phyloP scores from a whole-genome alignment of 805 yeast genomes.

The Metschnikowia matae region DNA sequence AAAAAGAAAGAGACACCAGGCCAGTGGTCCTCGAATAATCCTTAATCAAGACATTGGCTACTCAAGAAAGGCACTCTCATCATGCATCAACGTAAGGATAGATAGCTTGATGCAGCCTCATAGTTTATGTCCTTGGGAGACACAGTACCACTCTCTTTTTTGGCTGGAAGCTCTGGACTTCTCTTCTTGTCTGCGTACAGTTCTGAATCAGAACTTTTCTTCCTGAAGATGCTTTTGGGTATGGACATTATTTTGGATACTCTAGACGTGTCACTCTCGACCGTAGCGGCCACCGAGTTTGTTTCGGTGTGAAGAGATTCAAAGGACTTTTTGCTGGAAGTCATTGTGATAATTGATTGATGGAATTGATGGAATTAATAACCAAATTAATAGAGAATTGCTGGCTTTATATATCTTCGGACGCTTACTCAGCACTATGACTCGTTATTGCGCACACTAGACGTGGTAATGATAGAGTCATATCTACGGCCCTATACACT shows the following conservation, averaged over 20 bases:
- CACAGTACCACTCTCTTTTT: neutral
- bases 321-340: conserved; percentile 10
- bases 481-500: neutral
- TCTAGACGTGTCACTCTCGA: neutral
- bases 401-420: neutral
- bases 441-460: neutral
- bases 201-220: neutral
- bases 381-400: neutral
- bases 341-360: neutral
- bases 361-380: no score
- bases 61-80: no score
- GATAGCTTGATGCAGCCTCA: conserved; percentile 7
- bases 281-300: conserved; percentile 8
- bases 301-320: conserved; percentile 7
- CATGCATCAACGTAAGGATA: conserved; percentile 6
- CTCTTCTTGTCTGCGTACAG: neutral
- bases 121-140: conserved; percentile 4
- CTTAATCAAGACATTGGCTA: neutral
- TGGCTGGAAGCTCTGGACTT: no score
- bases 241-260: conserved; percentile 3
- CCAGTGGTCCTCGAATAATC: neutral
- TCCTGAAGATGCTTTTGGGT: conserved; percentile 1
- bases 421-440: neutral
- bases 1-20: no score
- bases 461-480: neutral